A percentile compares a stretch with the other conserved stretches of the same genome.
phyloP scores from a whole-genome alignment of 2,329 filamentous ascomycete genomes.

The Dactylellina sp. region DNA sequence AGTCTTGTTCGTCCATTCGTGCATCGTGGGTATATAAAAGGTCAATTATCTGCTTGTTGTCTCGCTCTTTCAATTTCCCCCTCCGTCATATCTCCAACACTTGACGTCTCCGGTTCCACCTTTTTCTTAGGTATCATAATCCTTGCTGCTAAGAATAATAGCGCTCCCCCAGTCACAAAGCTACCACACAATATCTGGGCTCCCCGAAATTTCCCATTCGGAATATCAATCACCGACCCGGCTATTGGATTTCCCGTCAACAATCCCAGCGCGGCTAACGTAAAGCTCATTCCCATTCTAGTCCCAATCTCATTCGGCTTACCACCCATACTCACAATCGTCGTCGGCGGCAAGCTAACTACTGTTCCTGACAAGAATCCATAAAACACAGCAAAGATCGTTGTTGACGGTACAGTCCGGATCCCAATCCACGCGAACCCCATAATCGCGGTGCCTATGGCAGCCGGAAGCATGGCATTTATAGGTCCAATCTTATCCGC shows the following conservation, averaged over 20 bases:
- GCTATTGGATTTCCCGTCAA: constrained; percentile 53
- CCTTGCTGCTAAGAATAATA: constrained; percentile 37
- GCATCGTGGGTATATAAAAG: too few species aligned
- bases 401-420: constrained; percentile 62
- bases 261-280: constrained; percentile 43
- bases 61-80: not conserved
- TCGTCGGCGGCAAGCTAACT: constrained; percentile 65
- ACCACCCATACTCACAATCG: constrained; percentile 63
- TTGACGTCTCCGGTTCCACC: not conserved
- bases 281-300: constrained; percentile 51
- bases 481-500: constrained; percentile 65
- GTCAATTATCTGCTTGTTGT: too few species aligned
- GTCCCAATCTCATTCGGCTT: constrained; percentile 47
- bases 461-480: constrained; percentile 64
- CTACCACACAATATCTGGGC: constrained; percentile 47
- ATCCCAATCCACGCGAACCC: constrained; percentile 66
- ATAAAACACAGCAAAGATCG: constrained; percentile 66
- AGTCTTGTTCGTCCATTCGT: not conserved
- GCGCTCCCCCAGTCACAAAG: constrained; percentile 25
- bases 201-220: constrained; percentile 41
- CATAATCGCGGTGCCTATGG: constrained; percentile 64
- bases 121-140: constrained; percentile 12
- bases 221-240: constrained; percentile 50
- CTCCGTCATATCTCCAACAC: not conserved
- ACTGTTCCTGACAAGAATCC: constrained; percentile 67